Base-by-base conservation (phyloP, 176 grass and related monocot genomes). In the Bromus sterilis region DNA sequence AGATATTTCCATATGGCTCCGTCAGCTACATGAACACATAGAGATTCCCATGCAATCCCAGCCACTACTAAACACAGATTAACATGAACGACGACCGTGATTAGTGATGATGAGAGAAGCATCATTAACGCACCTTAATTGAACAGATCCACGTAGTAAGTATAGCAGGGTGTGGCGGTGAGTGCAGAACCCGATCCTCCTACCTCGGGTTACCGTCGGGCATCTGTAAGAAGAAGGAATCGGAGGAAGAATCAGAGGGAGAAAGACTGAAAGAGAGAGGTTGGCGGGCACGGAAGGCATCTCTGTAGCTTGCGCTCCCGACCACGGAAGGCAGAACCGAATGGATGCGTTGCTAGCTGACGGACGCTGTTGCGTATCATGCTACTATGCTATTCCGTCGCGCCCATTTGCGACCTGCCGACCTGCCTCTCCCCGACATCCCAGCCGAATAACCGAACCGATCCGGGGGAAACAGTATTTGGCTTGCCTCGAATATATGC, bases 281-380 rank as follows among this genome's bases (percentile, higher is more conserved):
- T 80, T 39, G 4, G 11, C 26, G 42, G 24, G 33, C 42, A 81
- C 71, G 62, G 21, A 85, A 82, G 61, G 59, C 66, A 66, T 31
- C 28, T 13, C 12, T 15, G 51, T 8, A 16, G 62, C 31, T 72
- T 72, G 76, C 33, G 75, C 25, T n/a, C 36, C 46, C 70, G 59
- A 67, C 84, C 59, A 81, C 25, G 78, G 49, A 81, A 81, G 41
- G 78, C 70, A 75, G 29, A 34, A 46, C 70, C 46, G 24, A 40
- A 43, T 49, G 14, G 12, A 7, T 13, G 11, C 24, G 68, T 14
- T 26, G 49, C 49, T 53, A 3, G 49, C 49, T 53, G 21, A 53
- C 0, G 0, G 20, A 26, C 4, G 7, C 39, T 40, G 2, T 42
- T 62, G 59, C 13, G 23, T 71, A 10, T 71, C 29, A 29, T 72